Base-by-base conservation (phyloP, 1,139 yeast genomes). In the Pneumocystis wakefieldiae region DNA sequence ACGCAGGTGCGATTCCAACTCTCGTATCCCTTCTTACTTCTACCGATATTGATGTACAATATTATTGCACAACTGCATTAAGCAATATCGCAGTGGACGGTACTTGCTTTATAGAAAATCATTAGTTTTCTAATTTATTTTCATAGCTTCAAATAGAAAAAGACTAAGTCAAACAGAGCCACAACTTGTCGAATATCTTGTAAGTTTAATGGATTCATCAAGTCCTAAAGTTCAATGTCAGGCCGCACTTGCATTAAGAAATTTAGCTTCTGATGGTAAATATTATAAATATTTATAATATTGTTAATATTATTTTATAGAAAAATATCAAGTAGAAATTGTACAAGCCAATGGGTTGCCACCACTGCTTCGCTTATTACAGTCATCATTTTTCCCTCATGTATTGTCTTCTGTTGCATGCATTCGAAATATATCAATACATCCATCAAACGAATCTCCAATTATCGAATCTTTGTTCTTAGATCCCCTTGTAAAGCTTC, bases 1-100 rank as follows among this genome's bases (percentile, higher is more conserved):
- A 88, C 73, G 97, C 98, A 1, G 98, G 97, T 59, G 97, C 98
- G 7, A 96, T 92, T 6, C 98, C 98, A 0, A 96, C 92, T 8
- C 79, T 92, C 65, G 97, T 92, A 12, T 85, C 95, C n/a, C 78
- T 94, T 66, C 78, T 92, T 67, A 82, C 94, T 1, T 86, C 91
- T 62, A 82, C 85, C 32, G 99, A 92, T 74, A 89, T 97, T 2
- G 98, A 92, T 73, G 97, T 92, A 58, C 99, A 94, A 76, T 92
- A 94, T 75, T 92, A 92, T 74, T 92, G 98, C 78, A 92, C 98
- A 19, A 92, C 99, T 1, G 97, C 98, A 0, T 80, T 92, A 68
- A 88, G 96, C 41, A 92, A 92, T 73, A 91, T 92, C 69, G 99
- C 99, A 2, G 99, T 92, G 59, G 98, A 92, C 75, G 48, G 41